phyloP scores from a whole-genome alignment of 306 rosid species.

The Chamaecrista fasciculata region DNA sequence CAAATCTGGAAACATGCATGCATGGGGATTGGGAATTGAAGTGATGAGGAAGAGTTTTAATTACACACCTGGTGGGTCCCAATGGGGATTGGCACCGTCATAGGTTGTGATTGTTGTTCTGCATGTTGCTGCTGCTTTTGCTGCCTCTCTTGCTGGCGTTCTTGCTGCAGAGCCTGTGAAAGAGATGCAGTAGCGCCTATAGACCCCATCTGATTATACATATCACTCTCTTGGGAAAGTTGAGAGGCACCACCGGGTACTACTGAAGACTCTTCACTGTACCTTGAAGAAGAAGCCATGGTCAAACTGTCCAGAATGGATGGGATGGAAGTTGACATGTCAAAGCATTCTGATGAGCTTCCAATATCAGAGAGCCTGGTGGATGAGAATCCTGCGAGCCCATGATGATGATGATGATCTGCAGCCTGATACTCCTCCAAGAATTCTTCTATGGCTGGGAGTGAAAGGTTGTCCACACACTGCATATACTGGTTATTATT shows the following conservation, averaged over 20 bases:
- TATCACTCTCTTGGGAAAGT: constrained; percentile 40
- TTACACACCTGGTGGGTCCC: constrained; percentile 56
- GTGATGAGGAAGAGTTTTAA: too few relatives aligned
- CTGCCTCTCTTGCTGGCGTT: constrained; percentile 53
- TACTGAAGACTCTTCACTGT: constrained; percentile 44
- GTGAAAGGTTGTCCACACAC: constrained; percentile 47
- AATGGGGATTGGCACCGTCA: constrained; percentile 53
- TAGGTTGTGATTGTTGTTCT: constrained; percentile 32
- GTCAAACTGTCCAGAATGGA: constrained; percentile 42
- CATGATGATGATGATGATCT: constrained; percentile 8
- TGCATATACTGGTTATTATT: constrained; percentile 68
- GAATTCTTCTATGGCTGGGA: constrained; percentile 68
- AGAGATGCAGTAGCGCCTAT: constrained; percentile 45
- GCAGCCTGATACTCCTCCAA: constrained; percentile 60
- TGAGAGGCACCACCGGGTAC: constrained; percentile 46
- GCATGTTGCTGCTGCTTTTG: constrained; percentile 27
- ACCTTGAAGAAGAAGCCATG: constrained; percentile 42
- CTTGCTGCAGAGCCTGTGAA: constrained; percentile 63
- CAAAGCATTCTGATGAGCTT: constrained; percentile 45
- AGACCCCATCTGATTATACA: constrained; percentile 42
- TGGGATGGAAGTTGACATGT: constrained; percentile 34
- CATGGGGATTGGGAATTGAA: not conserved
- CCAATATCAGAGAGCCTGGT: constrained; percentile 32
- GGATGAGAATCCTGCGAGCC: constrained; percentile 24
- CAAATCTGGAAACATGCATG: too few relatives aligned